phyloP scores from a whole-genome alignment of 257 asterid genomes.

The Solanum ahanhuiri region DNA sequence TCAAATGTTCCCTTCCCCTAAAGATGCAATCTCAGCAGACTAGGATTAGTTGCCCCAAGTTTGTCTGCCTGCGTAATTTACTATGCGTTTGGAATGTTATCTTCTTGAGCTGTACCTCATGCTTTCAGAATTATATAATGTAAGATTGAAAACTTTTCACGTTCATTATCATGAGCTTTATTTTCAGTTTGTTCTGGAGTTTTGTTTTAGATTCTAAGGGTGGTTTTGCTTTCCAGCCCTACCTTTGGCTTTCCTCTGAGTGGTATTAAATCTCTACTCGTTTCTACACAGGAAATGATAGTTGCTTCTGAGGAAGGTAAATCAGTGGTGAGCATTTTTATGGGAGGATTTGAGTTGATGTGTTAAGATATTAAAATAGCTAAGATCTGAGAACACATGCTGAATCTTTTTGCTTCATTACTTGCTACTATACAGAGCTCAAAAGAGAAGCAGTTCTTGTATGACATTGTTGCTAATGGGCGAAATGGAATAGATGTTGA shows the following conservation, averaged over 20 bases:
- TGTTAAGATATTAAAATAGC: neutral
- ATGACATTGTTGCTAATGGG: conserved; percentile 92
- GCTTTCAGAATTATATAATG: neutral
- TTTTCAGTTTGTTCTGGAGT: neutral
- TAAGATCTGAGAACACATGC: neutral
- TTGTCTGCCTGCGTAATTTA: neutral
- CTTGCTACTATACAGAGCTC: conserved; percentile 30
- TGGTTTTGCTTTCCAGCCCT: neutral
- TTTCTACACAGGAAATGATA: conserved; percentile 59
- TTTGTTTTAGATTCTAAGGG: neutral
- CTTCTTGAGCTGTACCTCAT: neutral
- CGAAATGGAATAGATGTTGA: conserved; percentile 93
- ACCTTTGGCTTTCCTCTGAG: neutral
- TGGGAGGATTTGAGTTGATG: neutral
- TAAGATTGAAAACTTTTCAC: neutral
- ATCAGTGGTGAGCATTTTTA: conserved; percentile 39
- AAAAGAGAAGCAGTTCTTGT: conserved; percentile 57
- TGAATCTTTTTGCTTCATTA: neutral
- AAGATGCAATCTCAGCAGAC: neutral
- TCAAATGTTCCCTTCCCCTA: neutral
- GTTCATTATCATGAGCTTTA: neutral
- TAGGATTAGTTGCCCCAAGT: neutral
- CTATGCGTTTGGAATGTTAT: neutral
- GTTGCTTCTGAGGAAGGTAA: conserved; percentile 46
- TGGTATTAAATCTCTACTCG: neutral